Base-by-base conservation (phyloP, 2,329 filamentous ascomycete species). In the Epichloe scottii region DNA sequence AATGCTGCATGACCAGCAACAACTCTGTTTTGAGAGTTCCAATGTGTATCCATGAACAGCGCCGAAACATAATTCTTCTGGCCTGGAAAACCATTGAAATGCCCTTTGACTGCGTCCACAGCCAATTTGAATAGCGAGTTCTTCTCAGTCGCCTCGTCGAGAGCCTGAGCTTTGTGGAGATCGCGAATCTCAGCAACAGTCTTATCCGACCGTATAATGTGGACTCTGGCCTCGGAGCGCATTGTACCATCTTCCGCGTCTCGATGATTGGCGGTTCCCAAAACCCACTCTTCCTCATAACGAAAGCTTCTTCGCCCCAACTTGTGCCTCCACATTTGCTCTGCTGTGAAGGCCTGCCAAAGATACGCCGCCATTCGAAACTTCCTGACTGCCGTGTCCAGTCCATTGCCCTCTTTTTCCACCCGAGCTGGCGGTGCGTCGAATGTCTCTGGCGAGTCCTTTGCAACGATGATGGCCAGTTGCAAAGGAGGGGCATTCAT, bases 311-410 rank as follows among this genome's bases (percentile, higher is more conserved):
- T 82, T 53, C 91, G 79, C 10, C 90, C 89, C 58, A 97, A 81
- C 54, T 85, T 87, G 64, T 95, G 87, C 55, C 89, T 83, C 65
- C 81, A 85, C 91, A 97, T 97, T 65, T 97, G 90, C 66, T 98
- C 93, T 6, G 88, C 89, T 0, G 91, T 97, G 62, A 95, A 97
- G 7, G 90, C 89, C 65, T 98, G 93, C 90, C 93, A 97, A 14
- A 97, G 74, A 64, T 97, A 96, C 23, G 89, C 91, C 17, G 89
- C 85, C 86, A 95, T 96, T 56, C 90, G 81, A 64, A 93, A 96
- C 65, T 98, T 98, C 60, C 80, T 81, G 48, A 95, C 77, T 0
- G 93, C 93, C 7, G 80, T 81, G 11, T 90, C 84, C 37, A 97
- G 64, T 1, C 77, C 78, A 66, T 95, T 95, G 17, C 88, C 90